These are phyloP conservation scores for Cokeromyces recurvatus DNA, from an alignment of 371 early-diverging fungal species.

Conservation along the genomic window DNA sequence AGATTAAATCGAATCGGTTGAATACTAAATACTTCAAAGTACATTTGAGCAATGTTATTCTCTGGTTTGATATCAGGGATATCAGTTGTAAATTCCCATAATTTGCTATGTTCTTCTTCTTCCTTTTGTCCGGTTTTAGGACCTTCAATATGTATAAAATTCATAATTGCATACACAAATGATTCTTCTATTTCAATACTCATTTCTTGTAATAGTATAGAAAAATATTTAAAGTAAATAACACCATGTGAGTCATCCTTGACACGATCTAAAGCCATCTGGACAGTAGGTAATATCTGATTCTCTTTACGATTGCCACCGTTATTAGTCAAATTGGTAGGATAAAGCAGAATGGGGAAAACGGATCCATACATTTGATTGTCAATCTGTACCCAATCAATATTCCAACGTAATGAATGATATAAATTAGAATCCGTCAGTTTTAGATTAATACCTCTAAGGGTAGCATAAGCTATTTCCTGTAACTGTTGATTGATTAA, in stretches of 20 bases:
- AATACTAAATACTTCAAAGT: constrained; percentile 92
- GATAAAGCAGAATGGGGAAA: constrained; percentile 89
- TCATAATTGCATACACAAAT: constrained; percentile 79
- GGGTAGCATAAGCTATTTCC: constrained; percentile 83
- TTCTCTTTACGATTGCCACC: constrained; percentile 29
- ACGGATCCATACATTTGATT: constrained; percentile 85
- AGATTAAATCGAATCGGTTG: constrained; percentile 94
- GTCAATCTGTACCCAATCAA: constrained; percentile 94
- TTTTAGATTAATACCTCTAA: constrained; percentile 68
- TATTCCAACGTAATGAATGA: constrained; percentile 67
- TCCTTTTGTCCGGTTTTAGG: constrained; percentile 13
- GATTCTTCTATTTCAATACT: constrained; percentile 91
- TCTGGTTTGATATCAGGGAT: constrained; percentile 69
- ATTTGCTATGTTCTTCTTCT: constrained; percentile 4
- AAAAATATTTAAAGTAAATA: constrained; percentile 88
- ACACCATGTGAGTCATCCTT: constrained; percentile 89
- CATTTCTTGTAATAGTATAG: constrained; percentile 86
- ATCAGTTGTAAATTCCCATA: constrained; percentile 53
- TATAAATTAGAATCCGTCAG: constrained; percentile 74
- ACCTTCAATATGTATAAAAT: constrained; percentile 76
- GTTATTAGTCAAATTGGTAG: constrained; percentile 73
- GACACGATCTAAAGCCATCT: constrained; percentile 63
- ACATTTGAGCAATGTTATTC: constrained; percentile 71
- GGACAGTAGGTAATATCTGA: constrained; percentile 56
- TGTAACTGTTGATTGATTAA: constrained; percentile 66